Percentiles rank a stretch among this genome's conserved stretches.
Conservation (phyloP, 345 rosid genomes). For the Clausena lansium region DNA sequence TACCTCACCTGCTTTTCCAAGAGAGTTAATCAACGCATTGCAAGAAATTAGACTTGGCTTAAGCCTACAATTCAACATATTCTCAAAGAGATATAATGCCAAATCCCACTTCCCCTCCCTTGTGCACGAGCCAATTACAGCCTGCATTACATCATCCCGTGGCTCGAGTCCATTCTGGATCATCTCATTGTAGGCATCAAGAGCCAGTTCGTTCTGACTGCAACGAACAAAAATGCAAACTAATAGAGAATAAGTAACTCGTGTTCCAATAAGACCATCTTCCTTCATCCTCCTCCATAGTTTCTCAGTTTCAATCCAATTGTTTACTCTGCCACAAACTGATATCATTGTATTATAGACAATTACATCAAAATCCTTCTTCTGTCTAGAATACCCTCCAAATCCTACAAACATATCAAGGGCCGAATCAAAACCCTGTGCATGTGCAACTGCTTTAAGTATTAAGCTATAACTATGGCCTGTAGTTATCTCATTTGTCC, state of each 20-base stretch:
- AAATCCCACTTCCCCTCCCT: constrained; percentile 64
- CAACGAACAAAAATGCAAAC: constrained; percentile 71
- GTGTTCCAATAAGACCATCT: constrained; percentile 56
- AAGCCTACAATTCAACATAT: constrained; percentile 45
- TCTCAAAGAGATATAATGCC: constrained; percentile 49
- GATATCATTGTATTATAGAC: constrained; percentile 78
- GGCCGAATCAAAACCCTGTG: constrained; percentile 53
- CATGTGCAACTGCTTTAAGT: constrained; percentile 59
- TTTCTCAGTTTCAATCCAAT: constrained; percentile 56
- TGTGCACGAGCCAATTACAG: constrained; percentile 52
- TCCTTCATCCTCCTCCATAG: constrained; percentile 61
- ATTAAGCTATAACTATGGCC: constrained; percentile 66
- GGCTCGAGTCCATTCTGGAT: constrained; percentile 42
- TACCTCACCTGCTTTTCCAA: constrained; percentile 65
- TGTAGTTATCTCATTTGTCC: constrained; percentile 40
- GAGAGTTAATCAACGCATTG: constrained; percentile 65
- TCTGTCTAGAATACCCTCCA: constrained; percentile 36
- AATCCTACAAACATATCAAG: constrained; percentile 49
- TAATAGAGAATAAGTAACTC: constrained; percentile 58
- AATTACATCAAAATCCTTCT: constrained; percentile 48
- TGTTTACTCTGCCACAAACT: constrained; percentile 51
- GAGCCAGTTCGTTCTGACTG: constrained; percentile 55
- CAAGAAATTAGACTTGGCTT: constrained; percentile 65
- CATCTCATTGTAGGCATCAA: constrained; percentile 77
- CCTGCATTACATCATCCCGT: constrained; percentile 53